A percentile compares a stretch with the other conserved stretches of the same genome.
Evolutionary conservation across 495 filamentous ascomycete species (phyloP).

Genomic region (Neohortaea acidophila): DNA sequence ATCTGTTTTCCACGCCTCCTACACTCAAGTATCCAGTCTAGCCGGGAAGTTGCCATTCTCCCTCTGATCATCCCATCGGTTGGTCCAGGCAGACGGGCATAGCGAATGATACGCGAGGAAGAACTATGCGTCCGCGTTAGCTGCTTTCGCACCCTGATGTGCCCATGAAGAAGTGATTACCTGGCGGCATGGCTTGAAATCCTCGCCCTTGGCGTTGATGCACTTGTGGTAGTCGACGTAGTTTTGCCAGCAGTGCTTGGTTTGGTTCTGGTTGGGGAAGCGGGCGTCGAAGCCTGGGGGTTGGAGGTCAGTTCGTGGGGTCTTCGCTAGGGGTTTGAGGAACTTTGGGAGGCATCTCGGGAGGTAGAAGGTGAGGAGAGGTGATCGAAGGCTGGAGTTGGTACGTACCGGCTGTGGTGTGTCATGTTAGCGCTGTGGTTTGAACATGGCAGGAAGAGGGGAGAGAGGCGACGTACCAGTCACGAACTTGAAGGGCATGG

Average conservation of each 20-base stretch:
- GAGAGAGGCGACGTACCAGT: slow-evolving; percentile 66
- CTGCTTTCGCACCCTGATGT: not conserved
- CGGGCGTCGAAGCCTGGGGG: slow-evolving; percentile 85
- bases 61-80: slow-evolving; percentile 92
- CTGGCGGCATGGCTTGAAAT: slow-evolving; percentile 95
- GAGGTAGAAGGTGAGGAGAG: not conserved
- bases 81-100: slow-evolving; percentile 87
- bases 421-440: no score
- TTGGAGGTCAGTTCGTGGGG: slow-evolving; percentile 6
- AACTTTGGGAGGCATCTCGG: not conserved
- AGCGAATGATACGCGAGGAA: slow-evolving; percentile 88
- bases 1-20: not conserved
- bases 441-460: no score
- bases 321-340: not conserved
- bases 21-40: slow-evolving; percentile 42
- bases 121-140: slow-evolving; percentile 45
- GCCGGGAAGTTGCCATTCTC: slow-evolving; percentile 86
- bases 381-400: not conserved
- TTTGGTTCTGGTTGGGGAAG: slow-evolving; percentile 97
- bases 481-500: slow-evolving; percentile 99
- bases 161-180: slow-evolving; percentile 33
- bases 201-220: slow-evolving; percentile 94
- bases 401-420: slow-evolving; percentile 24
- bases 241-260: slow-evolving; percentile 94
- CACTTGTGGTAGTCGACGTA: slow-evolving; percentile 99